Conservation (phyloP, 257 asterid species). For the Buddleja alternifolia region DNA sequence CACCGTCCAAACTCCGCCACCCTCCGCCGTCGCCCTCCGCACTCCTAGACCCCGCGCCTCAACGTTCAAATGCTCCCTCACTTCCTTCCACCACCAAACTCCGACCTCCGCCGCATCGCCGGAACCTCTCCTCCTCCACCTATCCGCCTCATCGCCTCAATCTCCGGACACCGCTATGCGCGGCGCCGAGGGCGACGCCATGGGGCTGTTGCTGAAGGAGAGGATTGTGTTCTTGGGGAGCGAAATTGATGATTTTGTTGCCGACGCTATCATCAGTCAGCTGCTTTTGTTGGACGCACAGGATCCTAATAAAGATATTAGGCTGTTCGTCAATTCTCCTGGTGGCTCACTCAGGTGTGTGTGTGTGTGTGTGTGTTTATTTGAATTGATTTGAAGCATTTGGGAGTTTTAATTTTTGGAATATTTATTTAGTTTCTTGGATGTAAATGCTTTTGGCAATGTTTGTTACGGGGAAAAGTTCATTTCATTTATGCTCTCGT, state of each 20-base stretch:
- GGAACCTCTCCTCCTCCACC: constrained; percentile 42
- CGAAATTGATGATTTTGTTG: constrained; percentile 76
- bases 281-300: constrained; percentile 82
- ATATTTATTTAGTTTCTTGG: not conserved
- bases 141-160: constrained; percentile 52
- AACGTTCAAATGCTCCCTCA: constrained; percentile 51
- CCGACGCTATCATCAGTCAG: constrained; percentile 90
- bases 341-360: constrained; percentile 93
- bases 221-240: constrained; percentile 89
- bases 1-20: constrained; percentile 28
- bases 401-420: constrained; percentile 21
- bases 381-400: constrained; percentile 16
- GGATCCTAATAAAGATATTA: constrained; percentile 82
- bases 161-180: constrained; percentile 65
- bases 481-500: no score
- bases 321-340: constrained; percentile 83
- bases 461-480: not conserved
- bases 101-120: constrained; percentile 34
- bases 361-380: constrained; percentile 35
- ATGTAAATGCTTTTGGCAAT: not conserved
- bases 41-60: constrained; percentile 25
- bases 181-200: constrained; percentile 77
- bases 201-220: constrained; percentile 85
- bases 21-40: constrained; percentile 23
- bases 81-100: constrained; percentile 36